A percentile compares a stretch with the other conserved stretches of the same genome.
Evolutionary conservation across 73 alveolate species (phyloP).

Genomic region (Durusdinium trenchii): DNA sequence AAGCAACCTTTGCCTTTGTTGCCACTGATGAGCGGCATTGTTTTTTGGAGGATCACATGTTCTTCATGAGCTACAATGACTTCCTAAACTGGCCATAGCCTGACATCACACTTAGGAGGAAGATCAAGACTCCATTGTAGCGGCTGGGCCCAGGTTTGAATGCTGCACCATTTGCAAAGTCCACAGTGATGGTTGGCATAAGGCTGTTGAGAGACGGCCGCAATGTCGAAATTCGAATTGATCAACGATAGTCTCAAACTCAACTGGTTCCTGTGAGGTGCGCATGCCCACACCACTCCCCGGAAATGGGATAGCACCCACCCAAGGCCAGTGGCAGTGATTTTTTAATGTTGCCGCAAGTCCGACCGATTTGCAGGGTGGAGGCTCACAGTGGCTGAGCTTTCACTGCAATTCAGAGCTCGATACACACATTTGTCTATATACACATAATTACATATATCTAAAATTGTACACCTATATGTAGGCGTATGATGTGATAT

Average conservation of each 20-base stretch:
- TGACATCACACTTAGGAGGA: too few relatives aligned
- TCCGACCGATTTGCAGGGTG: neutral
- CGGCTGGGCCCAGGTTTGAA: constrained; percentile 21
- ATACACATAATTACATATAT: too few relatives aligned
- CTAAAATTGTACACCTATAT: neutral
- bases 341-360: too few relatives aligned
- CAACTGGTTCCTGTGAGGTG: neutral
- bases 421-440: too few relatives aligned
- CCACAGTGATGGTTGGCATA: constrained; percentile 88
- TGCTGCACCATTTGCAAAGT: constrained; percentile 93
- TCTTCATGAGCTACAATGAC: constrained; percentile 83
- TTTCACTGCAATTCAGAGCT: too few relatives aligned
- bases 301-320: constrained; percentile 18
- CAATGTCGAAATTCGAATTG: neutral
- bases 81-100: constrained; percentile 51
- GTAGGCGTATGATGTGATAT: neutral
- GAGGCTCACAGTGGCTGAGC: neutral
- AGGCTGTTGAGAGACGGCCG: neutral
- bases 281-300: constrained; percentile 82
- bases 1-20: too few relatives aligned
- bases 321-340: neutral
- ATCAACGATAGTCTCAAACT: neutral
- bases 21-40: neutral
- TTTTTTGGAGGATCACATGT: constrained; percentile 33
- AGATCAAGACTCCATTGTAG: too few relatives aligned